Percentiles rank a stretch among this genome's conserved stretches.
These are phyloP conservation scores for Fomitopsis palustris DNA, from an alignment of 1,284 basidiomycete species.

Conservation along the genomic window DNA sequence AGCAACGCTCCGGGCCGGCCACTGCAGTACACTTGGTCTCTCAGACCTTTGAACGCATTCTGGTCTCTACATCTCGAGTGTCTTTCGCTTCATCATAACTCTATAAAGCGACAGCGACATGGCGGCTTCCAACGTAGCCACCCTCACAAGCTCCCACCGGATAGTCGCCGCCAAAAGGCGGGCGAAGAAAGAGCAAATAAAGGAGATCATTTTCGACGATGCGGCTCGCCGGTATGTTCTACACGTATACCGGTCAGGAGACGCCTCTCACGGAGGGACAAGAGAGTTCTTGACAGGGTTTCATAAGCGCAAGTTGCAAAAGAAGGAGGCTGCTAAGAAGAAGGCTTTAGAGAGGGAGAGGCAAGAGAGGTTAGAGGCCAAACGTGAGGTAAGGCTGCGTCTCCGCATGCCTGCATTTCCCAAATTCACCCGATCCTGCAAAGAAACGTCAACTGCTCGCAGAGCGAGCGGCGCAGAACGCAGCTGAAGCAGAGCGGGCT, in stretches of 20 bases:
- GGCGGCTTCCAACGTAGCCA: conserved; percentile 42
- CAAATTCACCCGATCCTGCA: background rate
- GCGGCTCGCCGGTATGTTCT: conserved; percentile 57
- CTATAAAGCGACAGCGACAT: background rate
- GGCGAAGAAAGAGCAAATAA: conserved; percentile 55
- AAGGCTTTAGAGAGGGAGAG: conserved; percentile 69
- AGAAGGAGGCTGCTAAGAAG: conserved; percentile 66
- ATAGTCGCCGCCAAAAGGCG: conserved; percentile 60
- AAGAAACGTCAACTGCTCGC: conserved; percentile 69
- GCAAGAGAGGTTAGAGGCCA: conserved; percentile 58
- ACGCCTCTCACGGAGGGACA: conserved; percentile 6
- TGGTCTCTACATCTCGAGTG: too few relatives aligned
- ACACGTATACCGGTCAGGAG: background rate
- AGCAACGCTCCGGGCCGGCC: too few relatives aligned
- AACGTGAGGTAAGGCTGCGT: conserved; percentile 58
- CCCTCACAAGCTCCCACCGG: conserved; percentile 58
- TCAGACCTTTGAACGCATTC: too few relatives aligned
- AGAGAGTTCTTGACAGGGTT: conserved; percentile 87
- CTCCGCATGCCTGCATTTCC: background rate
- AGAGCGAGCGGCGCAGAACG: conserved; percentile 69
- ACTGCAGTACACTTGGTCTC: too few relatives aligned
- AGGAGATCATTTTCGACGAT: conserved; percentile 76
- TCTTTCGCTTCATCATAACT: too few relatives aligned
- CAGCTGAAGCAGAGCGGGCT: conserved; percentile 65
- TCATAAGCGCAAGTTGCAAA: conserved; percentile 79